phyloP scores from a whole-genome alignment of 1,139 yeast species.

The Pichia sp. region DNA sequence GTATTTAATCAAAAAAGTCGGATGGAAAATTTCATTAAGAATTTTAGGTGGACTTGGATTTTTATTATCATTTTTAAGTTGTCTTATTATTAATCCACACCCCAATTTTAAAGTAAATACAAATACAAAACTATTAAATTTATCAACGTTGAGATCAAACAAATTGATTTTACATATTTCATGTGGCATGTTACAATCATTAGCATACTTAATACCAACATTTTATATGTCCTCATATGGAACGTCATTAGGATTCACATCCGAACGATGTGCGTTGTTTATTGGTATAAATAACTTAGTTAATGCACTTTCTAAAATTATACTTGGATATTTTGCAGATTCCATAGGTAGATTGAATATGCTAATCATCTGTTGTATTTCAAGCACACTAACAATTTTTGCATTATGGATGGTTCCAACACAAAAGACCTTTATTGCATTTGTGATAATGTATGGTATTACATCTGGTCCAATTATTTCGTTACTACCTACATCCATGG shows the following conservation, averaged over 20 bases:
- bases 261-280: conserved; percentile 36
- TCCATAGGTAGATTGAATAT: conserved; percentile 35
- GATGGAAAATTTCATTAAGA: conserved; percentile 39
- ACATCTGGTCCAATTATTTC: conserved; percentile 33
- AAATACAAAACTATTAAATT: conserved; percentile 14
- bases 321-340: conserved; percentile 36
- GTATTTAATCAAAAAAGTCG: conserved; percentile 29
- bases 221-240: conserved; percentile 39
- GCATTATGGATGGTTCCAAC: conserved; percentile 33
- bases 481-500: conserved; percentile 33
- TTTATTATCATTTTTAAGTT: conserved; percentile 15
- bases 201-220: conserved; percentile 38
- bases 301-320: conserved; percentile 36
- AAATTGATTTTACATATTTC: conserved; percentile 19
- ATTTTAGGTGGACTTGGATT: conserved; percentile 29
- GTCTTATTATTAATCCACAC: conserved; percentile 13
- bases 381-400: conserved; percentile 32
- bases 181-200: conserved; percentile 33
- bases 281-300: conserved; percentile 39
- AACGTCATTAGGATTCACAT: conserved; percentile 32
- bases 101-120: conserved; percentile 16
- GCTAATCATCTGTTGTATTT: conserved; percentile 32
- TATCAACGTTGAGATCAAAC: conserved; percentile 22
- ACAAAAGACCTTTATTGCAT: conserved; percentile 31
- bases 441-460: conserved; percentile 36